phyloP scores from a whole-genome alignment of 805 yeast genomes.

The Blastobotrys robertii region DNA sequence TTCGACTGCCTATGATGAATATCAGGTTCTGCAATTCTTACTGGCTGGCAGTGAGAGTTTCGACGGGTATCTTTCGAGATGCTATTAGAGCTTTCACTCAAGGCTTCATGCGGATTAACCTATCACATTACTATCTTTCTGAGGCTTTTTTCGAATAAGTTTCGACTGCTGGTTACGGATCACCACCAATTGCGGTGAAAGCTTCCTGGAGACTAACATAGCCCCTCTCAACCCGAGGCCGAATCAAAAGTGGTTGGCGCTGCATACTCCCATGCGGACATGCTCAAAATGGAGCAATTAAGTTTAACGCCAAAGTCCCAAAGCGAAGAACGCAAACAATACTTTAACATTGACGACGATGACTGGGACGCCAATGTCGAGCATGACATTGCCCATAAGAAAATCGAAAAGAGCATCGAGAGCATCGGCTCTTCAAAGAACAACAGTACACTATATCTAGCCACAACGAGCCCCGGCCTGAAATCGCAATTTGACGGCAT shows the following conservation, averaged over 20 bases:
- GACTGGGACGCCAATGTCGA: conserved; percentile 85
- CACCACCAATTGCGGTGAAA: too few relatives aligned
- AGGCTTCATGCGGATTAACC: too few relatives aligned
- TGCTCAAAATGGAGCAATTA: conserved; percentile 12
- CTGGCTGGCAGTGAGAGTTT: too few relatives aligned
- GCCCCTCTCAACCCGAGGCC: conserved; percentile 9
- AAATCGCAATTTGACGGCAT: conserved; percentile 19
- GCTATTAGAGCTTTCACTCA: too few relatives aligned
- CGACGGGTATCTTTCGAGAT: too few relatives aligned
- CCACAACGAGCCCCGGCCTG: conserved; percentile 5
- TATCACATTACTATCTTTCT: too few relatives aligned
- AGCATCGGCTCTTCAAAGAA: conserved; percentile 1
- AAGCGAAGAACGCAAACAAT: conserved; percentile 20
- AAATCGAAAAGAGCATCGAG: conserved; percentile 18
- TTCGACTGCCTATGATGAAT: too few relatives aligned
- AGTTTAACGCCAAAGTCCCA: conserved; percentile 1
- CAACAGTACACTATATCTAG: not conserved
- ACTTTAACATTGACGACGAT: conserved; percentile 76
- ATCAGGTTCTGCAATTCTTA: too few relatives aligned
- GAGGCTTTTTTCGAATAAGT: too few relatives aligned
- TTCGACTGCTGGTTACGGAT: not conserved
- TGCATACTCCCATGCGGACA: conserved; percentile 45
- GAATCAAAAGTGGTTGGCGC: conserved; percentile 44
- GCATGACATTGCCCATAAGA: conserved; percentile 13
- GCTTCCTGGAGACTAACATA: not conserved